phyloP scores from a whole-genome alignment of 2,329 filamentous ascomycete species.

The Xylaria sp. region DNA sequence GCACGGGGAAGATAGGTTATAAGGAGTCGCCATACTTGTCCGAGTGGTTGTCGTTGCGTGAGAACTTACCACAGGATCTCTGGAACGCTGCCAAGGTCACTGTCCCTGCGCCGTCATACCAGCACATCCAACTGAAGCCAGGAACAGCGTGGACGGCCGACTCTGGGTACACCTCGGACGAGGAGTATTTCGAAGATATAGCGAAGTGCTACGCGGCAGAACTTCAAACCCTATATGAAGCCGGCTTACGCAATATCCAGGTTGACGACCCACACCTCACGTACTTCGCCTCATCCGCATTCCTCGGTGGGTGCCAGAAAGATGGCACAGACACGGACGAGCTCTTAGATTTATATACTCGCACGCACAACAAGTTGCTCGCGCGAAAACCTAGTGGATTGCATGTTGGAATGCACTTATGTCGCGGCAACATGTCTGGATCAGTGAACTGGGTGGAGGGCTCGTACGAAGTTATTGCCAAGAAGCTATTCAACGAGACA shows the following conservation, averaged over 20 bases:
- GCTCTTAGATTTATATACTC: conserved; percentile 68
- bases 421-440: conserved; percentile 60
- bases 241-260: conserved; percentile 63
- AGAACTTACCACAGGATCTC: conserved; percentile 60
- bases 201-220: conserved; percentile 63
- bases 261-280: conserved; percentile 66
- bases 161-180: conserved; percentile 60
- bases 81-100: conserved; percentile 72
- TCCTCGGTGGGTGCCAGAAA: conserved; percentile 66
- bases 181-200: conserved; percentile 65
- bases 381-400: conserved; percentile 63
- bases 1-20: conserved; percentile 52
- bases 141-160: conserved; percentile 59
- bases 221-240: conserved; percentile 62
- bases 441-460: conserved; percentile 62
- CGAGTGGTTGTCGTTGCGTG: conserved; percentile 53
- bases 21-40: conserved; percentile 54
- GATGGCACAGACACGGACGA: conserved; percentile 61
- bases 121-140: conserved; percentile 69
- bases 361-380: conserved; percentile 70
- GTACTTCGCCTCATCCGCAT: conserved; percentile 67
- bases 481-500: conserved; percentile 60
- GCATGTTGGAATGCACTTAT: conserved; percentile 72
- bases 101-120: conserved; percentile 70
- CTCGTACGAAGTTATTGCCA: conserved; percentile 62